phyloP scores from a whole-genome alignment of 2,329 filamentous ascomycete genomes.

The Hypoxylon sp. region DNA sequence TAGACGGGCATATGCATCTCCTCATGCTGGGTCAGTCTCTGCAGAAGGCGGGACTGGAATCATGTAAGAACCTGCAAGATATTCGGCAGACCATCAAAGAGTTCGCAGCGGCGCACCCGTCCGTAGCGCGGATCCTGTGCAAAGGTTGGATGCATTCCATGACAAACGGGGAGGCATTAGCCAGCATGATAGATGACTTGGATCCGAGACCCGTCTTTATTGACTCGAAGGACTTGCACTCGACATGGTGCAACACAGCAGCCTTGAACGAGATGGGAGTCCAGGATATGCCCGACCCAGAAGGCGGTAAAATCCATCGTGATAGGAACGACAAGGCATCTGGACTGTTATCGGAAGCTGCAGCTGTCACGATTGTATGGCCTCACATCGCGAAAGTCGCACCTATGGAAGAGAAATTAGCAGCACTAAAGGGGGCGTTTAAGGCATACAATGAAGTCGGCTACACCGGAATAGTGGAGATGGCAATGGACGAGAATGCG shows the following conservation, averaged over 20 bases:
- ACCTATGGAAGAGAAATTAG: slow-evolving; percentile 61
- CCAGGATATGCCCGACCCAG: slow-evolving; percentile 59
- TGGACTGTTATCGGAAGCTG: slow-evolving; percentile 66
- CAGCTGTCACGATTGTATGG: slow-evolving; percentile 67
- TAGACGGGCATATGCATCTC: slow-evolving; percentile 70
- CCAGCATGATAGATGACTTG: slow-evolving; percentile 64
- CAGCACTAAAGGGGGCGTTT: slow-evolving; percentile 61
- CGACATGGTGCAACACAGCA: slow-evolving; percentile 66
- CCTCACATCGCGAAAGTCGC: slow-evolving; percentile 64
- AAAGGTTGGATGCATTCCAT: slow-evolving; percentile 69
- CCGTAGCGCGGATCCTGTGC: slow-evolving; percentile 62
- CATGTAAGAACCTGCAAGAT: slow-evolving; percentile 61
- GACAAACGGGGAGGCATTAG: slow-evolving; percentile 63
- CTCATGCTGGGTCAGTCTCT: slow-evolving; percentile 67
- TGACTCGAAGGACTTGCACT: slow-evolving; percentile 69
- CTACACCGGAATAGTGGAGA: slow-evolving; percentile 68
- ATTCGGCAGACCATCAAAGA: slow-evolving; percentile 61
- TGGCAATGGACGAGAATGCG: slow-evolving; percentile 69
- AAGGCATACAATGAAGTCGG: slow-evolving; percentile 62
- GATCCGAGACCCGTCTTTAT: slow-evolving; percentile 66
- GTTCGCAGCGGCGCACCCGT: slow-evolving; percentile 60
- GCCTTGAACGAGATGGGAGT: slow-evolving; percentile 64
- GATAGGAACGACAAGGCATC: slow-evolving; percentile 60
- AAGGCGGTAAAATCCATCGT: slow-evolving; percentile 65
- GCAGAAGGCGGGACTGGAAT: slow-evolving; percentile 62